These are phyloP conservation scores for Pseudogymnoascus sp. DNA, from an alignment of 2,329 filamentous ascomycete species.

Conservation along the genomic window DNA sequence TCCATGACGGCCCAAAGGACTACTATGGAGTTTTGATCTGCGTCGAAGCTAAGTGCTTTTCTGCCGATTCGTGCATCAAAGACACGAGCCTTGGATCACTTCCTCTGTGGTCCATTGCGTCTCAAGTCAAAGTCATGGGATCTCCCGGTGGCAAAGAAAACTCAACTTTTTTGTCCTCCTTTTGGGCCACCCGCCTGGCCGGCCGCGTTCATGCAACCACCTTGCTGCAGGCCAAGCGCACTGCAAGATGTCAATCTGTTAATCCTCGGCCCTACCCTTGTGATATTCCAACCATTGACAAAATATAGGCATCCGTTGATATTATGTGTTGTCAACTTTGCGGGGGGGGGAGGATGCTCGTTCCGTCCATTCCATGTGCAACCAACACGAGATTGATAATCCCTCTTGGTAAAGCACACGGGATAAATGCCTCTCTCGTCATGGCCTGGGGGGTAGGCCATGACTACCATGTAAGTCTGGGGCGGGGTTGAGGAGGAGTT, in stretches of 20 bases:
- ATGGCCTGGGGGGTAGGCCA: conserved; percentile 1
- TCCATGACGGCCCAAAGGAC: not conserved
- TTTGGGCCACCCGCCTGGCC: conserved; percentile 8
- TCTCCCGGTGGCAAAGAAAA: conserved; percentile 7
- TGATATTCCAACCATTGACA: conserved; percentile 7
- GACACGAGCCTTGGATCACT: conserved; percentile 1
- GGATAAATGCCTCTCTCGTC: conserved; percentile 4
- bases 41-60: not conserved
- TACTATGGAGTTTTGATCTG: conserved; percentile 1
- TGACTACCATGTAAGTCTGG: conserved; percentile 2
- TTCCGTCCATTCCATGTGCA: conserved; percentile 6
- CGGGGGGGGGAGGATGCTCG: not conserved
- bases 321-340: conserved; percentile 8
- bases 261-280: conserved; percentile 9
- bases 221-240: conserved; percentile 5
- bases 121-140: not conserved
- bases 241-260: conserved; percentile 9
- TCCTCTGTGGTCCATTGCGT: not conserved
- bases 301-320: conserved; percentile 8
- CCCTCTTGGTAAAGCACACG: conserved; percentile 8
- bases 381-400: conserved; percentile 10
- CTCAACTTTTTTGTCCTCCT: conserved; percentile 5
- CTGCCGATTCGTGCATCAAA: conserved; percentile 1
- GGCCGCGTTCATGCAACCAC: conserved; percentile 5
- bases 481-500: conserved; percentile 2